A percentile compares a stretch with the other conserved stretches of the same genome.
phyloP scores from a whole-genome alignment of 2,329 filamentous ascomycete genomes.

The Monosporascus sp. region DNA sequence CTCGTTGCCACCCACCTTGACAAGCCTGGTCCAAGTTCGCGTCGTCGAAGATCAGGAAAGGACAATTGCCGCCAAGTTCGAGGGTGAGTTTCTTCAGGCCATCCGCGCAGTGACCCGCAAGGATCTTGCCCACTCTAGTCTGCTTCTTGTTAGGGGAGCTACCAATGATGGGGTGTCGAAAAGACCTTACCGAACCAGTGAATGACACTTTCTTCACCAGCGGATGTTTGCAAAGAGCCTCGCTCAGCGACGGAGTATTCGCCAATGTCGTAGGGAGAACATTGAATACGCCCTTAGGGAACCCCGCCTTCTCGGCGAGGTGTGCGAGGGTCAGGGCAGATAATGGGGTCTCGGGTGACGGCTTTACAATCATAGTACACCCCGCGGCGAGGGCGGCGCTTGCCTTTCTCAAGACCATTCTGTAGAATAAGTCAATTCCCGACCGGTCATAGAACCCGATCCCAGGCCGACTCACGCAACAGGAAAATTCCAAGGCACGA shows the following conservation, averaged over 20 bases:
- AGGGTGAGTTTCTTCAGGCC: slow-evolving; percentile 64
- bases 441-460: neutral
- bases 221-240: slow-evolving; percentile 41
- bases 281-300: slow-evolving; percentile 66
- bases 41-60: slow-evolving; percentile 62
- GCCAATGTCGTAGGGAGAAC: slow-evolving; percentile 40
- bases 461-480: slow-evolving; percentile 39
- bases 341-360: slow-evolving; percentile 62
- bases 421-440: slow-evolving; percentile 1
- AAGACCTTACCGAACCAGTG: slow-evolving; percentile 47
- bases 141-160: slow-evolving; percentile 28
- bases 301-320: slow-evolving; percentile 61
- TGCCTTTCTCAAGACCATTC: slow-evolving; percentile 61
- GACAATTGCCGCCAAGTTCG: slow-evolving; percentile 68
- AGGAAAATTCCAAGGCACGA: slow-evolving; percentile 69
- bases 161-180: neutral
- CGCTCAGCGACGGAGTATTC: slow-evolving; percentile 39
- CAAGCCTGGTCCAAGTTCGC: slow-evolving; percentile 60
- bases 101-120: slow-evolving; percentile 58
- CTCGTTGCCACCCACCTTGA: slow-evolving; percentile 25
- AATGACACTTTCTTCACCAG: slow-evolving; percentile 64
- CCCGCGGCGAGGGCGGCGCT: slow-evolving; percentile 65
- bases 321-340: slow-evolving; percentile 49
- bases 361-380: slow-evolving; percentile 70
- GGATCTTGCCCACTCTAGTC: slow-evolving; percentile 62